A percentile compares a stretch with the other conserved stretches of the same genome.
These are phyloP conservation scores for Botrytis byssoidea DNA, from an alignment of 2,329 filamentous ascomycete genomes.

Conservation along the genomic window DNA sequence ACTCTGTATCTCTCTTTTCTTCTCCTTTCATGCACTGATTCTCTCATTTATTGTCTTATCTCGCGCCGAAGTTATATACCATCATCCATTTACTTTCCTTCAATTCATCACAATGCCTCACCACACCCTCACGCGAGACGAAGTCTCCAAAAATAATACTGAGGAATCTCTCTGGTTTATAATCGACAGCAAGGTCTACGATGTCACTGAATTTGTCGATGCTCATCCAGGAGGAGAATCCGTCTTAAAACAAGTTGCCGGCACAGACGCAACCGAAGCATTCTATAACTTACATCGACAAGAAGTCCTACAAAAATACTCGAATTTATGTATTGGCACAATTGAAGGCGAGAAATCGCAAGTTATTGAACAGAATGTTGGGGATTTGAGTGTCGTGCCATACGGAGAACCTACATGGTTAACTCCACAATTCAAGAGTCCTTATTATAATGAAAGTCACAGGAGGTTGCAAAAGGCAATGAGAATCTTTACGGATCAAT, in stretches of 20 bases:
- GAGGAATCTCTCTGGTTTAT: constrained; percentile 73
- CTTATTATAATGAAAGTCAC: constrained; percentile 79
- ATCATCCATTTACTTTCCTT: background rate
- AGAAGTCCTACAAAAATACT: constrained; percentile 82
- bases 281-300: constrained; percentile 94
- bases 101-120: constrained; percentile 33
- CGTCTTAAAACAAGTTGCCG: constrained; percentile 77
- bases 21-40: background rate
- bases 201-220: constrained; percentile 80
- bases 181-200: constrained; percentile 84
- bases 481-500: constrained; percentile 68
- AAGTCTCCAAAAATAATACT: constrained; percentile 74
- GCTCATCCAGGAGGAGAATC: constrained; percentile 77
- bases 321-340: constrained; percentile 70
- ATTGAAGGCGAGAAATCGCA: constrained; percentile 72
- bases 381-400: constrained; percentile 73
- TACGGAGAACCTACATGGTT: constrained; percentile 87
- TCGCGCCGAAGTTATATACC: background rate
- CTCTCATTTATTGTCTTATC: background rate
- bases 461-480: constrained; percentile 65
- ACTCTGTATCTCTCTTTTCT: background rate
- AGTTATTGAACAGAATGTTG: constrained; percentile 65
- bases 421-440: constrained; percentile 70
- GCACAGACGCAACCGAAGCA: constrained; percentile 74
- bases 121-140: constrained; percentile 49